A percentile compares a stretch with the other conserved stretches of the same genome.
Conservation (phyloP, 2,329 filamentous ascomycete species). For the Colletotrichum cuscutae region DNA sequence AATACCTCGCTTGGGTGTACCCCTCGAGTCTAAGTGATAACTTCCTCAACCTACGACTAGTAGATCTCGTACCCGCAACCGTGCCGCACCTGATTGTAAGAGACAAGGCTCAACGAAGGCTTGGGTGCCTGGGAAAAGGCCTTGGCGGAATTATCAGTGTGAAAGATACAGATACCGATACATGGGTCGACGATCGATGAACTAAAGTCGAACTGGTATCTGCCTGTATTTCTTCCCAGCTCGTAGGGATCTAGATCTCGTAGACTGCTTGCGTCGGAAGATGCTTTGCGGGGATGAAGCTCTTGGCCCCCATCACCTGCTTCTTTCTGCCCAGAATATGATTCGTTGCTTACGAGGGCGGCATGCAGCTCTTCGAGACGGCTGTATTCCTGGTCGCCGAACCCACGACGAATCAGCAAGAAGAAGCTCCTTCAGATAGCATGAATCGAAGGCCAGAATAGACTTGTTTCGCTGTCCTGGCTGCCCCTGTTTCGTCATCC, state of each 20-base stretch:
- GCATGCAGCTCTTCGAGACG: constrained; percentile 8
- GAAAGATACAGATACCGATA: background rate
- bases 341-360: background rate
- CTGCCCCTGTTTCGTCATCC: constrained; percentile 14
- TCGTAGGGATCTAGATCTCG: background rate
- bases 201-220: background rate
- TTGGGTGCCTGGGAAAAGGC: background rate
- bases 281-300: background rate
- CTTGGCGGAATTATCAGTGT: background rate
- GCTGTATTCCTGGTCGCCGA: background rate
- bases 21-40: background rate
- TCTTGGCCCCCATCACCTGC: background rate
- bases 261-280: background rate
- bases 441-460: constrained; percentile 3
- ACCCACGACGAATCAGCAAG: constrained; percentile 5
- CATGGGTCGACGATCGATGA: background rate
- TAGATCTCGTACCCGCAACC: constrained; percentile 20
- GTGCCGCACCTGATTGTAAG: background rate
- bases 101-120: constrained; percentile 1
- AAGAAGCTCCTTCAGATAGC: background rate
- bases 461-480: constrained; percentile 14
- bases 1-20: background rate
- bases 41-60: background rate
- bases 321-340: constrained; percentile 10
- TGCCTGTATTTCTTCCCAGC: background rate